Evolutionary conservation across 2,329 filamentous ascomycete species (phyloP), one percentile per base, ranked within the genome.

Genomic region (Aspergillus sojae): DNA sequence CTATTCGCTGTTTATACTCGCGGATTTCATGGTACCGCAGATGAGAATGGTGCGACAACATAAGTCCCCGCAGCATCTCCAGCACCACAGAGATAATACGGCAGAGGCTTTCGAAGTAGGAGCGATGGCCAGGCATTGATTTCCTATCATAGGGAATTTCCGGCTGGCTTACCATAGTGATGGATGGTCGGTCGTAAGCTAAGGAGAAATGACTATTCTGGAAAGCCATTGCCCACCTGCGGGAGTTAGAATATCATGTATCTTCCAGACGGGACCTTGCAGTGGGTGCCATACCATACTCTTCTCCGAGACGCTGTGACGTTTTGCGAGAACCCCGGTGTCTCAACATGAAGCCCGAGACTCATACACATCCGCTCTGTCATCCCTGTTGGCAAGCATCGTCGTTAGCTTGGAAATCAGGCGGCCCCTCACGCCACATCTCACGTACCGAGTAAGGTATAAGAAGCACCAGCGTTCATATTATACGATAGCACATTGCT

Each of bases 391-490:
- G 26, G 36, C 5, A 23, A n/a, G 34, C 16, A 1, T 19, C 12
- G 34, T 23, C 23, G 36, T 69, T 59, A 69, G 57, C 28, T 32
- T 50, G 19, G 26, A 7, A 7, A 48, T 7, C 39, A 39, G 3
- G 26, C 6, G 14, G 23, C 26, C 14, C 11, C 5, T 19, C 21
- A 39, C 19, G 54, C 61, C 34, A 43, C 10, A 6, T 32, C 28
- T 12, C 82, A 69, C 75, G 65, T 67, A 80, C 81, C 85, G 34
- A 86, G 84, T 56, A 89, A 74, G 48, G 86, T 85, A 80, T 88
- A 89, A 11, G 86, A 85, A 32, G 87, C 86, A 10, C 87, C 87
- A 19, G 87, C 86, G 65, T 89, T 89, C 85, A 87, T 87, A 68
- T 87, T 87, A 72, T 87, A 87, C 1, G 85, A 86, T 45, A 87